Evolutionary conservation across 2,329 filamentous ascomycete species (phyloP).

Genomic region (Pseudogymnoascus sp.): DNA sequence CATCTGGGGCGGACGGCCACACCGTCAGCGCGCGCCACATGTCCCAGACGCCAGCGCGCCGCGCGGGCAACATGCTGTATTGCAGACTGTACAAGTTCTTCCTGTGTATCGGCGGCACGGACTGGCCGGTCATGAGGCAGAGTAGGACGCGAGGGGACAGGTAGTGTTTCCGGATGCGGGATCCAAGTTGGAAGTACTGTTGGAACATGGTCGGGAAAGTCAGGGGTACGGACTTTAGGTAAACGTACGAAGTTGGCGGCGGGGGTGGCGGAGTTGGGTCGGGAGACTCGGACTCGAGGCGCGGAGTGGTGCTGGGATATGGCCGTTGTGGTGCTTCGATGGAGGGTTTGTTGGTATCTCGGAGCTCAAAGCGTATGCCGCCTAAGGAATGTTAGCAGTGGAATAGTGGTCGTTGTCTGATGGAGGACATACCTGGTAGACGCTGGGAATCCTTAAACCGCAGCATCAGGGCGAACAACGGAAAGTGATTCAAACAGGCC

Average conservation of each 20-base stretch:
- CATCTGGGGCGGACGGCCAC: constrained; percentile 1
- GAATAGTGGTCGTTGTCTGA: too few species aligned
- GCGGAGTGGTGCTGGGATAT: neutral
- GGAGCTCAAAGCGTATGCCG: constrained; percentile 84
- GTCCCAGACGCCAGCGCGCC: constrained; percentile 70
- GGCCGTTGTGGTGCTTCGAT: constrained; percentile 7
- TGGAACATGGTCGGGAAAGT: constrained; percentile 92
- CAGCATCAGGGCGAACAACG: constrained; percentile 93
- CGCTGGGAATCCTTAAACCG: constrained; percentile 86
- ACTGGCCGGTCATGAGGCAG: constrained; percentile 80
- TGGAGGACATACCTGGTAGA: constrained; percentile 59
- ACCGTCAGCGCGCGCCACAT: constrained; percentile 56
- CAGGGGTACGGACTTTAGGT: constrained; percentile 84
- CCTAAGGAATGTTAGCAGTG: constrained; percentile 36
- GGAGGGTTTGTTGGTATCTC: constrained; percentile 53
- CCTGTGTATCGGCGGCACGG: constrained; percentile 89
- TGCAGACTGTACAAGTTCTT: constrained; percentile 93
- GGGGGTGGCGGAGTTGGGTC: constrained; percentile 13
- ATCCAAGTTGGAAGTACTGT: constrained; percentile 91
- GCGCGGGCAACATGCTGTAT: constrained; percentile 92
- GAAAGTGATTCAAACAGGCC: constrained; percentile 94
- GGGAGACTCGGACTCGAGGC: neutral
- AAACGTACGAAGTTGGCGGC: constrained; percentile 69
- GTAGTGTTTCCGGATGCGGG: constrained; percentile 91
- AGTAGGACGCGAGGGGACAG: constrained; percentile 81